phyloP scores from a whole-genome alignment of 345 rosid species.

The Microcos paniculata region DNA sequence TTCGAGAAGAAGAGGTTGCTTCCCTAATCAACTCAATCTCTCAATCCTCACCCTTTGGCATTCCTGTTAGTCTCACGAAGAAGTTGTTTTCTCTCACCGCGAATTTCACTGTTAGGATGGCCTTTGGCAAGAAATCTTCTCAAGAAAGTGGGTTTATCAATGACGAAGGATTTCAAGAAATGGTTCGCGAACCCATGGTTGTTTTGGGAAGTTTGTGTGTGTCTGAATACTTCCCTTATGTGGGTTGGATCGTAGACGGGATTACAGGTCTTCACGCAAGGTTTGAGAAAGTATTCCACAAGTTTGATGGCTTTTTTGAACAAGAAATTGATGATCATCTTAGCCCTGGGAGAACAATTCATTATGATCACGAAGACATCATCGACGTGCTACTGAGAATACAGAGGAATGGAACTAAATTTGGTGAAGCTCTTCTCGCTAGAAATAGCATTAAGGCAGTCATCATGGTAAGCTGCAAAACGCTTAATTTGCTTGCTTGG shows the following conservation, averaged over 20 bases:
- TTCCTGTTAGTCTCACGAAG: conserved; percentile 28
- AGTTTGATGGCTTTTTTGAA: conserved; percentile 30
- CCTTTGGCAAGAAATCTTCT: conserved; percentile 25
- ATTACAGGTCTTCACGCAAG: conserved; percentile 32
- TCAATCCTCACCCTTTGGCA: conserved; percentile 17
- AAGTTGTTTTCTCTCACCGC: conserved; percentile 27
- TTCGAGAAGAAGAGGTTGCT: conserved; percentile 35
- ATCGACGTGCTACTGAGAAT: conserved; percentile 30
- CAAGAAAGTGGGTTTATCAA: conserved; percentile 12
- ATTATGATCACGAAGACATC: conserved; percentile 26
- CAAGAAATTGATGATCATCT: conserved; percentile 34
- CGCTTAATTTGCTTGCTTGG: too few species aligned
- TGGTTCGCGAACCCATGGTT: conserved; percentile 23
- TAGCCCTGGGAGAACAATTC: conserved; percentile 17
- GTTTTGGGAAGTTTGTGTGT: conserved; percentile 27
- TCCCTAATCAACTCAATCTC: conserved; percentile 30
- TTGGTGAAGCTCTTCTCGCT: not conserved
- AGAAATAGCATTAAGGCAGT: not conserved
- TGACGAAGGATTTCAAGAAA: conserved; percentile 10
- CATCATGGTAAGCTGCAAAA: not conserved
- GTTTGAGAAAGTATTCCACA: conserved; percentile 26
- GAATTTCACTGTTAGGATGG: conserved; percentile 7
- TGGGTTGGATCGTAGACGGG: conserved; percentile 35
- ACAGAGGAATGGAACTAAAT: conserved; percentile 7
- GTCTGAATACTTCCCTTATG: conserved; percentile 37